A percentile compares a stretch with the other conserved stretches of the same genome.
These are phyloP conservation scores for Pelargonium myrrhifolium DNA, from an alignment of 441 rosid genomes.

Conservation along the genomic window DNA sequence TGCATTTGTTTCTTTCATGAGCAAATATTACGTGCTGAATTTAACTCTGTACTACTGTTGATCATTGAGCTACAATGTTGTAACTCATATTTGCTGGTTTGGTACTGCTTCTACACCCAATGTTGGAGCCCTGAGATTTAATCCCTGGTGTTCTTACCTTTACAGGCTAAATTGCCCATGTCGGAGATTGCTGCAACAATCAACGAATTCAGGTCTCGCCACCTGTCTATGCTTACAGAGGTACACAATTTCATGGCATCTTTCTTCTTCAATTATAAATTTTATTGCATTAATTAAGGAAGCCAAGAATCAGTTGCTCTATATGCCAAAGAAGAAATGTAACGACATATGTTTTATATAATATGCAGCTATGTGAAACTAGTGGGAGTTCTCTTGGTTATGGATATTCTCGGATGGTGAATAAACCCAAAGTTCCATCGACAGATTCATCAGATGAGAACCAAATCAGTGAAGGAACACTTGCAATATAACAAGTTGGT, in stretches of 20 bases:
- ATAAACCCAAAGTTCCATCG: conserved; percentile 44
- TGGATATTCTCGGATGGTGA: conserved; percentile 62
- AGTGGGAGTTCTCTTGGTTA: conserved; percentile 91
- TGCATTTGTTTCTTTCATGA: not conserved
- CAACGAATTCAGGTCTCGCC: conserved; percentile 88
- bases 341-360: not conserved
- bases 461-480: conserved; percentile 59
- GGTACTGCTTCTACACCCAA: not conserved
- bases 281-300: not conserved
- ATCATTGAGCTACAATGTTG: not conserved
- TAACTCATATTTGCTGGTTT: not conserved
- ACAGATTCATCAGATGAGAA: conserved; percentile 62
- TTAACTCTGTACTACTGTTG: not conserved
- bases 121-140: not conserved
- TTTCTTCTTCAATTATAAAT: not conserved
- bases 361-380: conserved; percentile 68
- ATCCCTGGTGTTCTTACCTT: not conserved
- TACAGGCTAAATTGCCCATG: conserved; percentile 73
- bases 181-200: conserved; percentile 87
- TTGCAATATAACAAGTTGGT: conserved; percentile 43
- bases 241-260: conserved; percentile 26
- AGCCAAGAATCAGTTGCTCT: no score
- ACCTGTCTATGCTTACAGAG: conserved; percentile 86
- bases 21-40: not conserved
- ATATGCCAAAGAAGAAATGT: no score